A percentile compares a stretch with the other conserved stretches of the same genome.
Evolutionary conservation across 202 grass and related monocot species (phyloP).

Genomic region (Zoysia matrella): DNA sequence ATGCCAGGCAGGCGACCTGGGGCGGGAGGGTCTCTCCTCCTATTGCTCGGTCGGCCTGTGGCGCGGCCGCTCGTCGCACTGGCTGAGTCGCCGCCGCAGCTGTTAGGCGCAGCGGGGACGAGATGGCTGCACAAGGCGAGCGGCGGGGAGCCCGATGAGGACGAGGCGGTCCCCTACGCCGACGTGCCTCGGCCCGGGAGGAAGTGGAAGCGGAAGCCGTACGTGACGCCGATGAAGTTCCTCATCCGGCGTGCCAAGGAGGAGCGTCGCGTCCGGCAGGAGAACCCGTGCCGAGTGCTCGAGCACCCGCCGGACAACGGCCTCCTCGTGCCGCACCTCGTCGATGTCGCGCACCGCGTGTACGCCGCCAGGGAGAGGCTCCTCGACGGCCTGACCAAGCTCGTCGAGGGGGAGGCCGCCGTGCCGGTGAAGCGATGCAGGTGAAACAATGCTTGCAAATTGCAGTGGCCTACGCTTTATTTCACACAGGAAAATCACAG

Average conservation of each 20-base stretch:
- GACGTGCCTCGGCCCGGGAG: slow-evolving; percentile 59
- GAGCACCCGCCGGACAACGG: slow-evolving; percentile 64
- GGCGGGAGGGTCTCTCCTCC: too few relatives aligned
- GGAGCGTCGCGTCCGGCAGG: slow-evolving; percentile 51
- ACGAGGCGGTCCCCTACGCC: slow-evolving; percentile 37
- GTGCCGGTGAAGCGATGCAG: slow-evolving; percentile 55
- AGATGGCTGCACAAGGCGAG: background rate
- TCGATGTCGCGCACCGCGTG: slow-evolving; percentile 59
- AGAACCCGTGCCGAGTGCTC: slow-evolving; percentile 62
- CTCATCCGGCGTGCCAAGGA: slow-evolving; percentile 70
- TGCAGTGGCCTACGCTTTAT: background rate
- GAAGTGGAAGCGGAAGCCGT: slow-evolving; percentile 72
- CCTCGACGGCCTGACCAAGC: slow-evolving; percentile 44
- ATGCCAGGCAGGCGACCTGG: background rate
- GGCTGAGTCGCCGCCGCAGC: background rate
- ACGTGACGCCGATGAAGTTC: slow-evolving; percentile 66
- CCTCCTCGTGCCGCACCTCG: slow-evolving; percentile 58
- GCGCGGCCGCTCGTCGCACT: background rate
- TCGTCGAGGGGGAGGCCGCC: slow-evolving; percentile 47
- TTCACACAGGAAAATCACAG: background rate
- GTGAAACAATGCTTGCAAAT: slow-evolving; percentile 19
- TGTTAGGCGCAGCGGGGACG: background rate
- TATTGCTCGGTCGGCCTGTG: background rate
- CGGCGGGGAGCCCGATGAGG: background rate
- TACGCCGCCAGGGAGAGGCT: slow-evolving; percentile 53